These are phyloP conservation scores for Meripilus lineatus DNA, from an alignment of 1,284 basidiomycete species.

Conservation along the genomic window DNA sequence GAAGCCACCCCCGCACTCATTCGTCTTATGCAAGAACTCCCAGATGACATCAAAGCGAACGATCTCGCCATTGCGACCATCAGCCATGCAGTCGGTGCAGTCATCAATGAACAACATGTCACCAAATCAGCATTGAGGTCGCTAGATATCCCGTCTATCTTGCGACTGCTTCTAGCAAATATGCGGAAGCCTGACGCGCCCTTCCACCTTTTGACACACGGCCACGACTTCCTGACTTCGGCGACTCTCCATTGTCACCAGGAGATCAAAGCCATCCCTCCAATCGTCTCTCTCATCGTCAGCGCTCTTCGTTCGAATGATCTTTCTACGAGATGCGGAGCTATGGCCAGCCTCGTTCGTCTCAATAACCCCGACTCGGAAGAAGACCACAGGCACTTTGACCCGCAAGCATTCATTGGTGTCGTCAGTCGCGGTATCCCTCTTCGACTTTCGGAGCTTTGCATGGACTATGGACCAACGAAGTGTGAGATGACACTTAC, in stretches of 20 bases:
- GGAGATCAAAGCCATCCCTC: constrained; percentile 38
- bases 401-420: constrained; percentile 38
- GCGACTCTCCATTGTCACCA: constrained; percentile 39
- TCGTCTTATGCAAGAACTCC: constrained; percentile 40
- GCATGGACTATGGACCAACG: constrained; percentile 44
- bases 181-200: constrained; percentile 41
- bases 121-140: constrained; percentile 32
- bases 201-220: constrained; percentile 45
- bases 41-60: constrained; percentile 43
- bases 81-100: constrained; percentile 45
- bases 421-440: constrained; percentile 39
- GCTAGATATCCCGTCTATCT: constrained; percentile 40
- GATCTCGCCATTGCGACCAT: constrained; percentile 50
- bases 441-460: constrained; percentile 37
- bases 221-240: constrained; percentile 38
- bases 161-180: constrained; percentile 38
- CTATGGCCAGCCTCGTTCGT: constrained; percentile 33
- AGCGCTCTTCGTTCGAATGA: constrained; percentile 49
- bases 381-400: constrained; percentile 37
- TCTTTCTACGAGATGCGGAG: constrained; percentile 21
- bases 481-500: constrained; percentile 43
- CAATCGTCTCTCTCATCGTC: constrained; percentile 44
- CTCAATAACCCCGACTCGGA: constrained; percentile 40
- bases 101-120: constrained; percentile 35
- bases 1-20: constrained; percentile 35